Evolutionary conservation across 306 rosid species (phyloP), one percentile per base, ranked within the genome.

Genomic region (Argentina anserina): DNA sequence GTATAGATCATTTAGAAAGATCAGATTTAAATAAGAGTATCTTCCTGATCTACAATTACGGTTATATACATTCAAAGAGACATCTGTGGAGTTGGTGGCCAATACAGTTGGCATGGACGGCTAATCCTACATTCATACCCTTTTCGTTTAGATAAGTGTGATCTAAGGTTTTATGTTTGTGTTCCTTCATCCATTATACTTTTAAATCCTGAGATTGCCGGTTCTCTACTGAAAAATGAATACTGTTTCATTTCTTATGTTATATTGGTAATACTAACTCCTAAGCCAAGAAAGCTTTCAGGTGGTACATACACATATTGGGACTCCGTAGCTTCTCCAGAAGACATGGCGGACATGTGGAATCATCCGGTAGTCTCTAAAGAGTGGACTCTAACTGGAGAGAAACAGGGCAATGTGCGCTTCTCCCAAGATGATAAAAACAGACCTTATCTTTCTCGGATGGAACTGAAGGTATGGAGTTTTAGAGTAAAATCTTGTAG

Each of bases 261-360:
- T 39, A 33, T 71, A 64, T 78, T 26, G n/a, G 40, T 59, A 14
- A 28, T 13, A 59, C 65, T 28, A 59, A 59, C 65, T 59, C 15
- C 71, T 71, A 53, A 70, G 59, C 59, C 42, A 11, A 28, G 72
- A 23, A 43, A 8, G 23, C 14, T 45, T 43, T 28, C 42, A 80
- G 67, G 58, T 84, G 82, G 71, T 72, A 37, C 15, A 39, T 78
- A 78, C 82, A 65, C 78, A 65, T 83, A 46, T 53, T 93, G 97
- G 97, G 96, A 93, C 70, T 74, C 83, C 21, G 81, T 81, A 79
- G 86, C 80, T 72, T 85, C 89, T 80, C 84, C 81, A 2, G 97
- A 90, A 75, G 93, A 90, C 77, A 89, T 93, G 97, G 86, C 65
- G 76, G 92, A 87, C 45, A 83, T 93, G 93, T 93, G 98, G 98